phyloP scores from a whole-genome alignment of 441 rosid species.

The Erodium chrysanthum region DNA sequence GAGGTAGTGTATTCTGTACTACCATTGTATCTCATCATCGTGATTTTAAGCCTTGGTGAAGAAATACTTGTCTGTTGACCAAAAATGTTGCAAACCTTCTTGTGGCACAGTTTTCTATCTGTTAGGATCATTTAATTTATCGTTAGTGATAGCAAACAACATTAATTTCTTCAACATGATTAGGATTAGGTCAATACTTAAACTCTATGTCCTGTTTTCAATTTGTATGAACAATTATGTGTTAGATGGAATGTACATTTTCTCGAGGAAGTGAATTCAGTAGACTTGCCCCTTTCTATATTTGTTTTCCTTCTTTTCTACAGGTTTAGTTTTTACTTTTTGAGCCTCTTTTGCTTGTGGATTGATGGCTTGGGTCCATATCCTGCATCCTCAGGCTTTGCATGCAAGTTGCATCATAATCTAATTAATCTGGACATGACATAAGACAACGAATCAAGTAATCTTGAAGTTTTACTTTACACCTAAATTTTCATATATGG shows the following conservation, averaged over 20 bases:
- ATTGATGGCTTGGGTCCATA: background rate
- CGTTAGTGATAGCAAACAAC: background rate
- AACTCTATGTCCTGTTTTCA: background rate
- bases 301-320: background rate
- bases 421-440: background rate
- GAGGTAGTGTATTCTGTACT: constrained; percentile 41
- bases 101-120: constrained; percentile 1
- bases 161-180: background rate
- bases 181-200: background rate
- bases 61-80: background rate
- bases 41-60: background rate
- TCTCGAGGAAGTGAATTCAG: background rate
- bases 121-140: background rate
- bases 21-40: constrained; percentile 6
- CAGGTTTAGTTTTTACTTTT: background rate
- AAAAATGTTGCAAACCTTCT: background rate
- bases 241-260: background rate
- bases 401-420: background rate
- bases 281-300: background rate
- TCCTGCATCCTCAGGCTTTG: background rate
- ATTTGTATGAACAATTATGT: background rate
- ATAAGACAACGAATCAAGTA: background rate
- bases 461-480: background rate
- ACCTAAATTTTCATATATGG: background rate
- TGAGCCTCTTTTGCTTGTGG: constrained; percentile 1